These are phyloP conservation scores for Beauveria pseudobassiana DNA, from an alignment of 2,329 filamentous ascomycete genomes.

Conservation along the genomic window DNA sequence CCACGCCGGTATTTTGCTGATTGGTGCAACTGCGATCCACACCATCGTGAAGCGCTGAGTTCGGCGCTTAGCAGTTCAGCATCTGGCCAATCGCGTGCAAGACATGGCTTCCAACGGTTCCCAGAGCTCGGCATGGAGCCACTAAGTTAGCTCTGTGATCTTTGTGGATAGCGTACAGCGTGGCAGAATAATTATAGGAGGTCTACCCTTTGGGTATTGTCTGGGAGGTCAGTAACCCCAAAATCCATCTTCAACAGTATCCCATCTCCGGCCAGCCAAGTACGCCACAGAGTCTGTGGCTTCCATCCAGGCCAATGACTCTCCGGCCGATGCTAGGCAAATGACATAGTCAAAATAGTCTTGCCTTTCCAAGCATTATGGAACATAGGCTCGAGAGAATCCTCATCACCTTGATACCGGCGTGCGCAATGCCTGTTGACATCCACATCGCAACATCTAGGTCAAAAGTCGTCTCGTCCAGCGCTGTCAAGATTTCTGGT, in stretches of 20 bases:
- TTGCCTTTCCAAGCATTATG: conserved; percentile 40
- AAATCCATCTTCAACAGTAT: conserved; percentile 36
- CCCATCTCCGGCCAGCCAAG: conserved; percentile 45
- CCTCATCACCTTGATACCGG: conserved; percentile 29
- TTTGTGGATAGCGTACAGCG: background rate
- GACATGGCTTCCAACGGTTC: background rate
- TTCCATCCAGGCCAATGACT: conserved; percentile 37
- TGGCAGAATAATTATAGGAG: conserved; percentile 1
- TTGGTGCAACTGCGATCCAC: conserved; percentile 8
- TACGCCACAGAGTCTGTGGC: conserved; percentile 21
- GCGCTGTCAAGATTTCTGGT: conserved; percentile 32
- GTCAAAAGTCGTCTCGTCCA: conserved; percentile 43
- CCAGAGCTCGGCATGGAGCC: background rate
- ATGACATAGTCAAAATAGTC: conserved; percentile 48
- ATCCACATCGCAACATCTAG: conserved; percentile 52
- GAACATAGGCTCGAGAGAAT: conserved; percentile 29
- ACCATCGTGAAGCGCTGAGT: conserved; percentile 11
- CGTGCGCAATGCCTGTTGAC: conserved; percentile 26
- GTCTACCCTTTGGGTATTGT: background rate
- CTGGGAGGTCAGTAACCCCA: conserved; percentile 30
- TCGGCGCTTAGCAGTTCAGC: background rate
- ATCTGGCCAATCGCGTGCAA: conserved; percentile 1
- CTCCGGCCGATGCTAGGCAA: conserved; percentile 29
- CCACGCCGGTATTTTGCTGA: conserved; percentile 5
- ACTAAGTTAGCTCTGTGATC: background rate